A percentile compares a stretch with the other conserved stretches of the same genome.
These are phyloP conservation scores for Nemophila menziesii DNA, from an alignment of 257 asterid genomes.

Conservation along the genomic window DNA sequence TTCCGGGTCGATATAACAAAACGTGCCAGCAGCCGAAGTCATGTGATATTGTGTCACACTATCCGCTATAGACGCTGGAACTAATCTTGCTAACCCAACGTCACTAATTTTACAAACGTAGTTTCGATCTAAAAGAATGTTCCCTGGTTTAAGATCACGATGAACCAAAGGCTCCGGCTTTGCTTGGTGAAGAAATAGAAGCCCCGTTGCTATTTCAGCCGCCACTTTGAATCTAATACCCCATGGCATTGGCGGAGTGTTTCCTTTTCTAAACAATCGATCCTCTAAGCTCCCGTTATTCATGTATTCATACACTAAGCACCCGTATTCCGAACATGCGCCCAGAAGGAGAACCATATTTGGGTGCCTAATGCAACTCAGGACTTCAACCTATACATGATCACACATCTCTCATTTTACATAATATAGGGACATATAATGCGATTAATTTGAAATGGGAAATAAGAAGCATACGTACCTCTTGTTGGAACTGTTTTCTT, in stretches of 20 bases:
- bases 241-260: conserved; percentile 73
- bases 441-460: background rate
- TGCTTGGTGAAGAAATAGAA: conserved; percentile 71
- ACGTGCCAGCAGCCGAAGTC: conserved; percentile 84
- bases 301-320: conserved; percentile 78
- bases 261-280: conserved; percentile 50
- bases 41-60: conserved; percentile 58
- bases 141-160: conserved; percentile 74
- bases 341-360: conserved; percentile 79
- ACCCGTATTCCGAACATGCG: conserved; percentile 76
- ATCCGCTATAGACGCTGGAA: conserved; percentile 57
- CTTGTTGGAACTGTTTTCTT: conserved; percentile 75
- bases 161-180: conserved; percentile 82
- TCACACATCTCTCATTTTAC: background rate
- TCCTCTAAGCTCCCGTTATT: conserved; percentile 72
- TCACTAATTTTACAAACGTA: conserved; percentile 70
- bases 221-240: conserved; percentile 56
- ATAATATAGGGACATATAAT: background rate
- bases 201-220: conserved; percentile 58
- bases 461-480: conserved; percentile 31
- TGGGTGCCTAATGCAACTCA: conserved; percentile 69
- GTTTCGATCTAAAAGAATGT: conserved; percentile 52
- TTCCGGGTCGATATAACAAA: conserved; percentile 76
- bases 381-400: conserved; percentile 46
- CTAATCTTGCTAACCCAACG: conserved; percentile 70